Base-by-base conservation (phyloP, 768 basidiomycete species). In the Boletellus emodensis region DNA sequence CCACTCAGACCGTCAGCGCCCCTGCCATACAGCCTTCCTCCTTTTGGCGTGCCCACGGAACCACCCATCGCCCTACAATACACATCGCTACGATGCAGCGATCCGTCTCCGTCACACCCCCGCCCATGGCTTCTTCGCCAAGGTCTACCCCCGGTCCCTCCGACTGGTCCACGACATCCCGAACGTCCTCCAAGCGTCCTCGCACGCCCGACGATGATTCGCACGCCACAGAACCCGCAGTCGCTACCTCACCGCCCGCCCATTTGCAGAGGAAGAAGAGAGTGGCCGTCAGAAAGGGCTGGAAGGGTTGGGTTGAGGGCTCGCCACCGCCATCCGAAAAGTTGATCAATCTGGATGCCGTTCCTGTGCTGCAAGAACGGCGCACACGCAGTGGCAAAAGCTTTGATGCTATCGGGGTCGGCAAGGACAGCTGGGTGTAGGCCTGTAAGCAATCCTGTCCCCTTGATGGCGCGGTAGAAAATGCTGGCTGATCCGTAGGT, bases 241-340 rank as follows among this genome's bases (percentile, higher is more conserved):
- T 55, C 33, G 54, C 43, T 7, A 51, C 54, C 4, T 24, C 68
- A 1, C 55, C 64, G 11, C 59, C 60, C 22, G 38, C 32, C 9
- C 63, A 59, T 24, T 71, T 61, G n/a, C 76, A 77, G 40, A 78
- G 75, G 66, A 87, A 80, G 73, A 83, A 84, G 57, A 72, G 77
- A 39, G 76, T 83, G 18, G 72, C 79, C 0, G 83, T 78, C 33
- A 83, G 77, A 70, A 91, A 91, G 67, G 89, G 89, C 15, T 91
- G 89, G 89, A 91, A 91, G 73, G 89, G 89, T 35, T 91, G 89
- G 89, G 85, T 91, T 18, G 89, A 90, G 72, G 88, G 87, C 57
- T 89, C 87, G 18, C 86, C 86, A 22, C 81, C 82, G 46, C 85
- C 89, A 18, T 87, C 86, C 14, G 79, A 83, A 60, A 90, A 89